Conservation (phyloP, 257 asterid species). For the Ehretia macrophylla region DNA sequence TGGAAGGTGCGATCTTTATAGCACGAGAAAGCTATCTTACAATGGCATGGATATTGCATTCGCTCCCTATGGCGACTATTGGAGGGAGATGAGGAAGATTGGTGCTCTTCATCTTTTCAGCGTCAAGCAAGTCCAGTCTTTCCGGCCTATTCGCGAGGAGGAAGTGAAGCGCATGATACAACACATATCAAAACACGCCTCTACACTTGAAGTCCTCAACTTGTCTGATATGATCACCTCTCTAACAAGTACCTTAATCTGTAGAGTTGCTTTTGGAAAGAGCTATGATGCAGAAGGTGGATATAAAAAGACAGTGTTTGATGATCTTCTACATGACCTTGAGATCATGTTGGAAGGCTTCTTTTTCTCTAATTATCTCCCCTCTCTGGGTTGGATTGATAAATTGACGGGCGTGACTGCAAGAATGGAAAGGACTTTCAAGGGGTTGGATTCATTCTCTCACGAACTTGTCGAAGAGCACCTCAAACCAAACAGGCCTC, state of each 20-base stretch:
- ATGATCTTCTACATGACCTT: conserved; percentile 24
- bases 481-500: neutral
- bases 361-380: conserved; percentile 32
- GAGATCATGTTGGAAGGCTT: conserved; percentile 35
- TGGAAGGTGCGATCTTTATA: neutral
- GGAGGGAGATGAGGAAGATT: neutral
- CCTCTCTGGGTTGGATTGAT: conserved; percentile 32
- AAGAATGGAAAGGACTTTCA: conserved; percentile 16
- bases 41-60: neutral
- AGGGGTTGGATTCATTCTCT: conserved; percentile 30
- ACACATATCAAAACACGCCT: conserved; percentile 1
- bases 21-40: neutral
- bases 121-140: conserved; percentile 1
- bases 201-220: neutral
- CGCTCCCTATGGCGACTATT: neutral
- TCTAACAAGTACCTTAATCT: conserved; percentile 27
- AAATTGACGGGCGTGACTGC: conserved; percentile 16
- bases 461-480: conserved; percentile 38
- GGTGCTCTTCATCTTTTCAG: neutral
- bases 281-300: conserved; percentile 26
- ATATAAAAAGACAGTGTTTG: conserved; percentile 25
- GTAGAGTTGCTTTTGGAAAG: conserved; percentile 38
- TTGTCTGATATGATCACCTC: conserved; percentile 24
- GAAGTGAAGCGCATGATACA: neutral
- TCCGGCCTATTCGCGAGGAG: neutral